A percentile compares a stretch with the other conserved stretches of the same genome.
Evolutionary conservation across 257 asterid genomes (phyloP).

Genomic region (Capsicum baccatum): DNA sequence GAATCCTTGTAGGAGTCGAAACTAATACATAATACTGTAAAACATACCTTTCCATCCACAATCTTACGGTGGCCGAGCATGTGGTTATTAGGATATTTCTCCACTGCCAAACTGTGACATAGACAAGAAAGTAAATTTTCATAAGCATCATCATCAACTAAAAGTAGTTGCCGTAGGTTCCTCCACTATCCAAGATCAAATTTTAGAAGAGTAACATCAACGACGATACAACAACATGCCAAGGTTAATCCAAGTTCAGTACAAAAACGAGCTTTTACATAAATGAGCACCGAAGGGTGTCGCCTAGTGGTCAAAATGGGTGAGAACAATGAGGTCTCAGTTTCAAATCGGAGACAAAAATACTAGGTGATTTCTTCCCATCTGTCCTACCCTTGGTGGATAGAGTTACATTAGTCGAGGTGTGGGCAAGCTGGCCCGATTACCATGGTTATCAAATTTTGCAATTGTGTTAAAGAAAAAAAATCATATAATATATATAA

Average conservation of each 20-base stretch:
- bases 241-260: constrained; percentile 14
- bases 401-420: too few species aligned
- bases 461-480: too few species aligned
- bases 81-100: constrained; percentile 74
- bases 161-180: not conserved
- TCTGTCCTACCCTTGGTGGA: too few species aligned
- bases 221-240: not conserved
- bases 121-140: not conserved
- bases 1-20: not conserved
- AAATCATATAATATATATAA: too few species aligned
- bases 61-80: constrained; percentile 93
- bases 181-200: not conserved
- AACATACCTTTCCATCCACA: constrained; percentile 78
- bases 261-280: not conserved
- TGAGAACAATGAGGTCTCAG: too few species aligned
- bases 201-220: not conserved
- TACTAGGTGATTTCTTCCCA: too few species aligned
- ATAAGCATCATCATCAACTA: not conserved
- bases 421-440: too few species aligned
- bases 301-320: too few species aligned
- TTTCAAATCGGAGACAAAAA: too few species aligned
- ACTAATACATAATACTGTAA: constrained; percentile 29
- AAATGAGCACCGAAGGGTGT: too few species aligned
- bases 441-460: too few species aligned
- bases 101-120: constrained; percentile 74